Evolutionary conservation across 306 rosid genomes (phyloP), one percentile per base, ranked within the genome.

Genomic region (Dalbergia cochinchinensis): DNA sequence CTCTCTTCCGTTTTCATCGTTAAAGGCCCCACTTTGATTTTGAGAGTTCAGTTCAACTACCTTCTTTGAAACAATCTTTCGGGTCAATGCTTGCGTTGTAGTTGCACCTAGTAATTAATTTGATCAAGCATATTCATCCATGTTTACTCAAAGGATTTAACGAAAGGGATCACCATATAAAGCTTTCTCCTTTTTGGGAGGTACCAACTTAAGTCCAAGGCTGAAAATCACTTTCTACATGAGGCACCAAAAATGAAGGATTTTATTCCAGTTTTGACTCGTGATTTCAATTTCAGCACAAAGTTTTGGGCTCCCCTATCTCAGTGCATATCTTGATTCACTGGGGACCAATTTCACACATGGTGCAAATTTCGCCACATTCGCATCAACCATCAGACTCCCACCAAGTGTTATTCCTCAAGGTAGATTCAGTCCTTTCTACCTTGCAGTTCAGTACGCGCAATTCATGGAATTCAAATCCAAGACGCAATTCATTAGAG

Each of bases 291-390:
- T 79, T 84, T 12, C 78, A 84, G 90, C 88, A 10, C 42, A 65
- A 11, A 75, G 84, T 66, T 77, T 82, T 18, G 81, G 67, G 4
- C 78, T 74, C 5, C 83, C 86, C 0, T 84, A 19, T 75, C 67
- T 84, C 15, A 78, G 78, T 18, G 65, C 90, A 13, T 87, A 87
- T 62, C 86, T 87, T 47, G 73, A 87, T 84, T 87, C 88, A 0
- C 8, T 78, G 13, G 85, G 88, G 53, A 65, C 83, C 67, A 84
- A 81, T 59, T 82, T 78, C 83, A 41, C 83, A 33, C 15, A 41
- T 4, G 90, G 88, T 4, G 90, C 86, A 26, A 87, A 84, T 16
- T 87, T 84, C 5, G 88, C 81, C 1, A 60, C 84, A 15, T 57
- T 76, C 13, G 83, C 20, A 31, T 75, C 90, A 0, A 87, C 90